A percentile compares a stretch with the other conserved stretches of the same genome.
These are phyloP conservation scores for Talaromyces verruculosus DNA, from an alignment of 2,329 filamentous ascomycete genomes.

Conservation along the genomic window DNA sequence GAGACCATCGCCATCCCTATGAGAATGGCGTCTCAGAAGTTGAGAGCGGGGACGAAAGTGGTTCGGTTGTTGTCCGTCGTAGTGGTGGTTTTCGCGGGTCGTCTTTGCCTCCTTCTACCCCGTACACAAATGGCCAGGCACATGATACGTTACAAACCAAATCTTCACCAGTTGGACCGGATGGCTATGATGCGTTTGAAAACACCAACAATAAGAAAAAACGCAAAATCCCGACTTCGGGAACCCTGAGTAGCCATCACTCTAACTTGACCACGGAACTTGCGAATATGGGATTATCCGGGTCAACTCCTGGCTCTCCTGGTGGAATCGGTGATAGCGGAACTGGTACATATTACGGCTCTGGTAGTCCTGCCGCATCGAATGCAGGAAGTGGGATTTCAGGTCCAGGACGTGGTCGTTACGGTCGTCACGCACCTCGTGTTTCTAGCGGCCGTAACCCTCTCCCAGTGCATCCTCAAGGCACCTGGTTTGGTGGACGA, in stretches of 20 bases:
- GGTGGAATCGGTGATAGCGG: slow-evolving; percentile 47
- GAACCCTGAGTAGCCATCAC: slow-evolving; percentile 63
- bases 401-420: slow-evolving; percentile 79
- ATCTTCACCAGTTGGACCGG: slow-evolving; percentile 69
- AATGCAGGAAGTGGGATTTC: slow-evolving; percentile 70
- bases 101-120: slow-evolving; percentile 35
- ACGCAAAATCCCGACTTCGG: slow-evolving; percentile 90
- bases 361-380: slow-evolving; percentile 52
- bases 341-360: slow-evolving; percentile 57
- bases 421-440: slow-evolving; percentile 59
- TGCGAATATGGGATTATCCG: slow-evolving; percentile 61
- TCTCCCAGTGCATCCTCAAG: slow-evolving; percentile 57
- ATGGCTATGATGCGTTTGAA: slow-evolving; percentile 96
- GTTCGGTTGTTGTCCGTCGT: slow-evolving; percentile 43
- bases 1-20: slow-evolving; percentile 47
- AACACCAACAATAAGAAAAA: slow-evolving; percentile 99
- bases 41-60: slow-evolving; percentile 64
- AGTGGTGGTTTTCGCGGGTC: slow-evolving; percentile 44
- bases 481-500: slow-evolving; percentile 54
- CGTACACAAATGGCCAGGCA: slow-evolving; percentile 30
- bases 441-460: slow-evolving; percentile 60
- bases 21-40: slow-evolving; percentile 54
- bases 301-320: slow-evolving; percentile 46
- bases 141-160: slow-evolving; percentile 40
- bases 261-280: slow-evolving; percentile 62